phyloP scores from a whole-genome alignment of 169 alveolate species.

The Neospora caninum region DNA sequence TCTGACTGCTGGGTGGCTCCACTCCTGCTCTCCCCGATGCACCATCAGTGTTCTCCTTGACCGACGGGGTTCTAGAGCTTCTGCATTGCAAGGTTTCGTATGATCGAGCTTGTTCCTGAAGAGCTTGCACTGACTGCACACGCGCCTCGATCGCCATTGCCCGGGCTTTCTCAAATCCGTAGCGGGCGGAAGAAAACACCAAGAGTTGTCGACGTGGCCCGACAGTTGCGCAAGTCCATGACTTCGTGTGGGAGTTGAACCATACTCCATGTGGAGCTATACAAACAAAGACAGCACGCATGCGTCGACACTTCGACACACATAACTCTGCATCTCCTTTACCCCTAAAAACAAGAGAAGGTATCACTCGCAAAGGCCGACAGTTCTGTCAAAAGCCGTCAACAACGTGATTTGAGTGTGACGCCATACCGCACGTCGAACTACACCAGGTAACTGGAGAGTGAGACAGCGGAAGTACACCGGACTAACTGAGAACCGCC shows the following conservation, averaged over 20 bases:
- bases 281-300: background rate
- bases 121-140: conserved; percentile 41
- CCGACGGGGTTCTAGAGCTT: background rate
- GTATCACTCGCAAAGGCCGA: too few relatives aligned
- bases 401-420: too few relatives aligned
- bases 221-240: conserved; percentile 67
- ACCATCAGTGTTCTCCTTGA: background rate
- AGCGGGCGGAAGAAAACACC: conserved; percentile 62
- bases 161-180: conserved; percentile 57
- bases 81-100: background rate
- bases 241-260: conserved; percentile 68
- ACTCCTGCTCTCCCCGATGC: background rate
- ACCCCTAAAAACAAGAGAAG: too few relatives aligned
- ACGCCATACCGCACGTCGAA: too few relatives aligned
- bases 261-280: conserved; percentile 62
- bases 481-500: too few relatives aligned
- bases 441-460: too few relatives aligned
- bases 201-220: conserved; percentile 64
- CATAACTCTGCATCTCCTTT: too few relatives aligned
- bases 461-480: too few relatives aligned
- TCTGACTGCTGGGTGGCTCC: background rate
- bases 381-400: too few relatives aligned
- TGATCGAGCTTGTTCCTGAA: conserved; percentile 9
- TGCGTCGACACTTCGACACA: background rate
- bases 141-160: conserved; percentile 58